Conservation (phyloP, 768 basidiomycete genomes). For the Paxillus ammoniavirescens region DNA sequence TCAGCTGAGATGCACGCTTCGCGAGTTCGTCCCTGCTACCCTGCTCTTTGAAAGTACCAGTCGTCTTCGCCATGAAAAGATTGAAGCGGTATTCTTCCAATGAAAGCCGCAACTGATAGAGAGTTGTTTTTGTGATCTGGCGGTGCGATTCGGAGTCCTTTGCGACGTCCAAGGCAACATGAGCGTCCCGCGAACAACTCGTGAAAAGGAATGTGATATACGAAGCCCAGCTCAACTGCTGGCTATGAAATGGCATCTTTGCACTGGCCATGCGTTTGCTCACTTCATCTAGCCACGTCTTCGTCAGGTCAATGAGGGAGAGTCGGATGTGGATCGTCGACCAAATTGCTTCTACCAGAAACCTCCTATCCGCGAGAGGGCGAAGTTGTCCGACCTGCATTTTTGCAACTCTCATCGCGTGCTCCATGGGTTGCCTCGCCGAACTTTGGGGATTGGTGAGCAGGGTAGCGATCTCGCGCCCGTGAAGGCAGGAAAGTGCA, state of each 20-base stretch:
- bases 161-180: constrained; percentile 46
- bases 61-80: constrained; percentile 32
- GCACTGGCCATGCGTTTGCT: constrained; percentile 13
- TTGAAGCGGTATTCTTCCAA: constrained; percentile 54
- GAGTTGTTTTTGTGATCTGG: constrained; percentile 45
- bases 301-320: constrained; percentile 44
- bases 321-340: constrained; percentile 52
- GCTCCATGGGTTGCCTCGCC: constrained; percentile 42
- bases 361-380: constrained; percentile 58
- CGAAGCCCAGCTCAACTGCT: constrained; percentile 44
- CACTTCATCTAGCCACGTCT: constrained; percentile 38
- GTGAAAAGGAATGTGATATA: constrained; percentile 47
- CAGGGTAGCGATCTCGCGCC: constrained; percentile 41
- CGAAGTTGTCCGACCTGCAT: constrained; percentile 54
- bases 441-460: constrained; percentile 31
- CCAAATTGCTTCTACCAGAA: constrained; percentile 61
- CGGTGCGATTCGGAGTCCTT: constrained; percentile 49
- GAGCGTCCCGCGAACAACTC: constrained; percentile 46
- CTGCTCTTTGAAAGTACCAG: constrained; percentile 12
- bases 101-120: constrained; percentile 44
- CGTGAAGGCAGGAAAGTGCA: constrained; percentile 51
- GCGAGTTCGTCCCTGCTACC: constrained; percentile 19
- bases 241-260: constrained; percentile 9
- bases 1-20: constrained; percentile 15
- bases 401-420: constrained; percentile 52